A percentile compares a stretch with the other conserved stretches of the same genome.
Evolutionary conservation across 768 basidiomycete species (phyloP).

Genomic region (Phylloporus sp.): DNA sequence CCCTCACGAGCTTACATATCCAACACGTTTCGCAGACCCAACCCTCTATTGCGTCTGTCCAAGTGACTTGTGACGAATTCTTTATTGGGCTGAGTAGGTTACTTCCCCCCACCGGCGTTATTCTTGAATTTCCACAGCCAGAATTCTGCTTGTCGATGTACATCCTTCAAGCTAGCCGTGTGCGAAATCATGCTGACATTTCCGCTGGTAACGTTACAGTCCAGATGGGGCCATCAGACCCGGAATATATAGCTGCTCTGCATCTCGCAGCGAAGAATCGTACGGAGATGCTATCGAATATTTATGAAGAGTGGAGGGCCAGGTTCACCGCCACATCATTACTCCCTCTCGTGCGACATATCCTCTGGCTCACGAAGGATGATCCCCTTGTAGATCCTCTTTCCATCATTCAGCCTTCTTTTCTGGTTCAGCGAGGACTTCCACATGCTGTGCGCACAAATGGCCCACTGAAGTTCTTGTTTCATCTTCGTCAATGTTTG

Average conservation of each 20-base stretch:
- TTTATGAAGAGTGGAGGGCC: conserved; percentile 28
- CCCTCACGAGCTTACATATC: conserved; percentile 15
- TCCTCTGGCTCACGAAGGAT: conserved; percentile 48
- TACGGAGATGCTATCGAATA: conserved; percentile 7
- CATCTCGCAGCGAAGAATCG: conserved; percentile 11
- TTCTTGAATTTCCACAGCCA: conserved; percentile 9
- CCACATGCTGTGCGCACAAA: conserved; percentile 66
- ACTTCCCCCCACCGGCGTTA: neutral
- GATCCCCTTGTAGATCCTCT: conserved; percentile 63
- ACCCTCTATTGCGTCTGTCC: neutral
- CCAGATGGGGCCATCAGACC: conserved; percentile 29
- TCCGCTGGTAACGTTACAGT: conserved; percentile 20
- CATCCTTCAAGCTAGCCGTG: conserved; percentile 15
- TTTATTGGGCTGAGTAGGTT: conserved; percentile 10
- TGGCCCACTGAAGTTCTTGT: conserved; percentile 67
- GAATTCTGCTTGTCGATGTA: conserved; percentile 19
- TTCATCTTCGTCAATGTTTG: conserved; percentile 56
- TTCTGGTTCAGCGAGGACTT: conserved; percentile 68
- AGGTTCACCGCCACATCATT: conserved; percentile 30
- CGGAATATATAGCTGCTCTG: conserved; percentile 23
- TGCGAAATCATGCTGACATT: conserved; percentile 10
- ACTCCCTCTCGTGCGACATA: conserved; percentile 39
- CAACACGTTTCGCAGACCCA: conserved; percentile 6
- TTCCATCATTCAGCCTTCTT: conserved; percentile 81
- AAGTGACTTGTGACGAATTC: conserved; percentile 15